Base-by-base conservation (phyloP, 805 yeast species). In the Yamadazyma philogaea region DNA sequence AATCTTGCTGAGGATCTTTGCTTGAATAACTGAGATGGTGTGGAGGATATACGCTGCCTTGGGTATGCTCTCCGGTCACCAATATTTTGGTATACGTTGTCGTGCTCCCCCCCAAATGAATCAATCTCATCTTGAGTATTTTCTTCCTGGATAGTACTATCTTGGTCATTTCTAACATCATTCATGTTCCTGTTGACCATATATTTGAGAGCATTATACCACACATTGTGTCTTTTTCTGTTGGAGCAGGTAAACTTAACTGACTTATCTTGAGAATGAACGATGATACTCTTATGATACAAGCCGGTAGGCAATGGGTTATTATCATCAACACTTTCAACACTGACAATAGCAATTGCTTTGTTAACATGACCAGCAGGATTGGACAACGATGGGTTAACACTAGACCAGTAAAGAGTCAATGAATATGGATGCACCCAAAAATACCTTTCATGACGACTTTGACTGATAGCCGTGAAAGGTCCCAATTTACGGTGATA, bases 381-480 rank as follows among this genome's bases (percentile, higher is more conserved):
- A 51, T 84, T 82, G 3, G 79, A 75, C 37, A 84, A 59, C 0
- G 83, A 84, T 1, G 97, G 97, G 55, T 86, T 87, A 10, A 81
- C 73, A 4, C 77, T 74, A 3, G 91, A 82, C 99, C 99, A 91
- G 62, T 87, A 89, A 36, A 91, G 70, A 0, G 96, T 87, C 69
- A 88, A 66, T 7, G 93, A 84, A 62, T 90, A 90, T 3, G 99
- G 98, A 63, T 91, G 96, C 34, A 93, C 79, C 98, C 98, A 93
- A 74, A 91, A 91, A 66, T 79, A 91, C 50, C 97, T 76, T 57
- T 85, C 93, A 57, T 91, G 99, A 46, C 96, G 77, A 32, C 78
- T 77, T 39, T 88, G 93, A 0, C 91, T 77, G 16, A 87, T 74
- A 1, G 84, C 74, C 30, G 87, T 82, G 38, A 87, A 70, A 12